These are phyloP conservation scores for Bremia lactucae DNA, from an alignment of 352 stramenopile genomes.

Conservation along the genomic window DNA sequence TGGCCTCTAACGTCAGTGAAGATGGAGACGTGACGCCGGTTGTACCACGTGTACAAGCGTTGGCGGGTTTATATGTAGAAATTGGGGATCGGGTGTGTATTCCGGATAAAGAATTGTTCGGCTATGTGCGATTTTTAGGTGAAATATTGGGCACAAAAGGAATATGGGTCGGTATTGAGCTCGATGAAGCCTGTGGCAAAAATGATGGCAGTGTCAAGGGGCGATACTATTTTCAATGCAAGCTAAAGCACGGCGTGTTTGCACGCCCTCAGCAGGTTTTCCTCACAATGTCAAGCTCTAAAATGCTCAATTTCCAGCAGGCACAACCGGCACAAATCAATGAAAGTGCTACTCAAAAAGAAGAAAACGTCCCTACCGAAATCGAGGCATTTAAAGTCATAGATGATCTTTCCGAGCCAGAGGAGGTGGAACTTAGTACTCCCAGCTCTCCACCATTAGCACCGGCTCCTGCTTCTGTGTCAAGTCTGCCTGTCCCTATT, in stretches of 20 bases:
- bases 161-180: conserved; percentile 65
- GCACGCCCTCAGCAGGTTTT: conserved; percentile 68
- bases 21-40: conserved; percentile 30
- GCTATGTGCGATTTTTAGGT: conserved; percentile 65
- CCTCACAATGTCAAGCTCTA: conserved; percentile 45
- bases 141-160: conserved; percentile 64
- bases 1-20: conserved; percentile 36
- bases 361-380: no score
- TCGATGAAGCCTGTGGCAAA: conserved; percentile 67
- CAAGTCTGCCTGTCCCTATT: conserved; percentile 7
- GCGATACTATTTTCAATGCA: conserved; percentile 68
- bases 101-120: conserved; percentile 77
- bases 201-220: conserved; percentile 81
- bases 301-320: conserved; percentile 38
- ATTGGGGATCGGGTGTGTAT: conserved; percentile 73
- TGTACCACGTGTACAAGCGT: conserved; percentile 19
- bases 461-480: conserved; percentile 8
- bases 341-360: conserved; percentile 15
- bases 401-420: conserved; percentile 9
- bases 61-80: conserved; percentile 35
- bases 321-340: conserved; percentile 21
- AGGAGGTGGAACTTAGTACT: conserved; percentile 10
- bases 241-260: conserved; percentile 73
- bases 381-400: no score
- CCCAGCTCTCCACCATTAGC: conserved; percentile 17